A percentile compares a stretch with the other conserved stretches of the same genome.
Evolutionary conservation across 148 eudicot genomes (phyloP).

Genomic region (Limonium bicolor): DNA sequence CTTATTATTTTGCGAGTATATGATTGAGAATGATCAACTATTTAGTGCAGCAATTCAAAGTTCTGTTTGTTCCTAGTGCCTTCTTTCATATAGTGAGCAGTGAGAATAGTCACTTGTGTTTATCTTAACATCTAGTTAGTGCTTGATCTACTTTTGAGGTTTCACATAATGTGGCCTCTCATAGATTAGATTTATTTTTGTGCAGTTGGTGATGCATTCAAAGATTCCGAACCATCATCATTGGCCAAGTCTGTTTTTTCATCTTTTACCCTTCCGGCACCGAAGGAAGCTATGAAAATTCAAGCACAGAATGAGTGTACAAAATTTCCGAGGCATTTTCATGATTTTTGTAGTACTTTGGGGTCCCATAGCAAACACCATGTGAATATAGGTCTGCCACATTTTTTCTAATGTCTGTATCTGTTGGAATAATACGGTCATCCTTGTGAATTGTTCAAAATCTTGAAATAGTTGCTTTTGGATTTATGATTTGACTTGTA

Average conservation of each 20-base stretch:
- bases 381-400: constrained; percentile 53
- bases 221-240: constrained; percentile 66
- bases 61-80: constrained; percentile 2
- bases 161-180: constrained; percentile 16
- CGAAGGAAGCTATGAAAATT: constrained; percentile 26
- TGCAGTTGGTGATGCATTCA: constrained; percentile 77
- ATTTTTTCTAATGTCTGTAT: constrained; percentile 9
- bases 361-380: constrained; percentile 30
- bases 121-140: constrained; percentile 2
- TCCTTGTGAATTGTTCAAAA: neutral
- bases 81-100: constrained; percentile 4
- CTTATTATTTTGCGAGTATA: too few relatives aligned
- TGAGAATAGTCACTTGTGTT: neutral
- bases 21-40: too few relatives aligned
- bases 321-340: constrained; percentile 20
- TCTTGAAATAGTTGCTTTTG: neutral
- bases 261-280: constrained; percentile 30
- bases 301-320: constrained; percentile 32
- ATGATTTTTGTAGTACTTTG: constrained; percentile 28
- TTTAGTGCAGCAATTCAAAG: too few relatives aligned
- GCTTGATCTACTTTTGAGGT: neutral
- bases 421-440: neutral
- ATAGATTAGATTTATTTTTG: constrained; percentile 65
- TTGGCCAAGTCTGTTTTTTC: constrained; percentile 93
- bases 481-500: constrained; percentile 2